Percentiles rank a stretch among this genome's conserved stretches.
Evolutionary conservation across 805 yeast species (phyloP).

Genomic region (Brettanomyces bruxellensis): DNA sequence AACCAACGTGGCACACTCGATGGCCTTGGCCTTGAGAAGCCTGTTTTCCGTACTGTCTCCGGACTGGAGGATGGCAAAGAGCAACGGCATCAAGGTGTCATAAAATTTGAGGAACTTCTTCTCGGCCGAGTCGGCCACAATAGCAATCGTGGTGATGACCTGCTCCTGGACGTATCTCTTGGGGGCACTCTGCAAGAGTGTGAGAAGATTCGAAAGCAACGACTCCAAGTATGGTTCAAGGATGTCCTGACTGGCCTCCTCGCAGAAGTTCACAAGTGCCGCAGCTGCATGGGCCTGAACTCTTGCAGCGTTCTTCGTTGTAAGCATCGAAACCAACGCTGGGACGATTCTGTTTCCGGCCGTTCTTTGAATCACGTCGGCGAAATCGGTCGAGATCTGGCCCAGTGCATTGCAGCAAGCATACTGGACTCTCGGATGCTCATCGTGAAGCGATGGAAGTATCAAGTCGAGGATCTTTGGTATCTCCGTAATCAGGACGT

Average conservation of each 20-base stretch:
- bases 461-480: slow-evolving; percentile 78
- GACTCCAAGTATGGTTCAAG: slow-evolving; percentile 90
- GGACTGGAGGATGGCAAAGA: slow-evolving; percentile 67
- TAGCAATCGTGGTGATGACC: slow-evolving; percentile 91
- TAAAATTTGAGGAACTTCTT: slow-evolving; percentile 82
- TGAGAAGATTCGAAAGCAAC: slow-evolving; percentile 63
- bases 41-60: slow-evolving; percentile 68
- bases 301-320: slow-evolving; percentile 67
- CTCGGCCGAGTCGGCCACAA: slow-evolving; percentile 95
- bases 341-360: slow-evolving; percentile 78
- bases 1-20: slow-evolving; percentile 91
- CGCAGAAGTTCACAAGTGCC: slow-evolving; percentile 91
- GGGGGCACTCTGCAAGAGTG: slow-evolving; percentile 65
- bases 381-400: slow-evolving; percentile 94
- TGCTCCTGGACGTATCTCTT: slow-evolving; percentile 95
- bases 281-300: slow-evolving; percentile 99
- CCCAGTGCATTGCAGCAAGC: slow-evolving; percentile 97
- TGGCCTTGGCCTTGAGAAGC: slow-evolving; percentile 80
- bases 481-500: slow-evolving; percentile 73
- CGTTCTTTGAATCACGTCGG: slow-evolving; percentile 76
- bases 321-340: slow-evolving; percentile 74
- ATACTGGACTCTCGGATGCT: slow-evolving; percentile 91
- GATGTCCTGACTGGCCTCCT: slow-evolving; percentile 78
- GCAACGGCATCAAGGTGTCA: slow-evolving; percentile 87
- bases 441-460: slow-evolving; percentile 74